Evolutionary conservation across 257 asterid species (phyloP), one percentile per base, ranked within the genome.

Genomic region (Fraxinus pennsylvanica): DNA sequence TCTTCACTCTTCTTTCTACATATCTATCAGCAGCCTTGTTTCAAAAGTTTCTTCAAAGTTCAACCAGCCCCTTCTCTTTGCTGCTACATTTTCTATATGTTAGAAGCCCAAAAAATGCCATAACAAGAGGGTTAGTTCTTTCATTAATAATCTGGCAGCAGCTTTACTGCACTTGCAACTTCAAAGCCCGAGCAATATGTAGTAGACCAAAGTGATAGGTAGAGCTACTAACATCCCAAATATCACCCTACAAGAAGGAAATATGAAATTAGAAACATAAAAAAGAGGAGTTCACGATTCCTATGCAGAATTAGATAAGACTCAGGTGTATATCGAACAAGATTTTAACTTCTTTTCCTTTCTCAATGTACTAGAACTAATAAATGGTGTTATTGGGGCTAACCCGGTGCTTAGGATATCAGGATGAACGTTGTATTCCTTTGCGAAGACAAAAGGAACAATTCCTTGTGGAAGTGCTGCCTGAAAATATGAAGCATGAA

Each of bases 171-270:
- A 47, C 19, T 27, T 67, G 10, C 84, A 45, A 35, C 89, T 84
- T 92, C 92, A 92, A 41, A 94, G 88, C 45, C 96, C 97, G 69
- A 94, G 75, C 76, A 94, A 72, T 73, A 94, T 88, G 83, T 92
- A 94, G 95, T 91, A 92, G 33, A 90, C 91, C 41, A 94, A 81
- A 21, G 99, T 94, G 75, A 94, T 92, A 1, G 99, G 99, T 3
- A 94, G 90, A 12, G 99, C 99, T 65, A 94, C 71, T 50, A 94
- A 67, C 99, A 94, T 94, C 68, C 99, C 99, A 68, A 94, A 94
- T 81, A 94, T 94, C 30, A 94, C 99, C 91, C 99, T 94, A 96
- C 81, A 80, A 76, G 0, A 66, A 30, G 13, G 10, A 70, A 32
- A 8, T 43, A 36, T 29, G 59, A 14, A 47, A 47, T 47, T 47